These are phyloP conservation scores for Trametes villosa DNA, from an alignment of 768 basidiomycete species.

Conservation along the genomic window DNA sequence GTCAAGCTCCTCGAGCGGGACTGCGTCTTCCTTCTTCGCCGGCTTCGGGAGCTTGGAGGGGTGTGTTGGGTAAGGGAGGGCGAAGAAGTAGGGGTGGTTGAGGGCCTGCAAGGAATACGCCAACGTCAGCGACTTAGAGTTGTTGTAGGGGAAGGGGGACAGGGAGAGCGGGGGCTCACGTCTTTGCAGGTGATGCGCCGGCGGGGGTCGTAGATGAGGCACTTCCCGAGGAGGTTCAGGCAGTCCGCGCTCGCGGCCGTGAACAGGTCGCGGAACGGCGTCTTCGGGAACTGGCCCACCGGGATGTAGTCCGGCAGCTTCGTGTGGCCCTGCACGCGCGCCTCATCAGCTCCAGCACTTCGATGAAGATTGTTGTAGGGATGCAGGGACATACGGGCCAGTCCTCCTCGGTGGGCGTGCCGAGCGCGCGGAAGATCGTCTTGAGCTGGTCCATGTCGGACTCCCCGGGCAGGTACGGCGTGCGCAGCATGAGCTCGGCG, in stretches of 20 bases:
- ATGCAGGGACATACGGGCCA: slow-evolving; percentile 76
- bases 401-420: slow-evolving; percentile 94
- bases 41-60: slow-evolving; percentile 89
- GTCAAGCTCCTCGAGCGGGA: slow-evolving; percentile 78
- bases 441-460: slow-evolving; percentile 97
- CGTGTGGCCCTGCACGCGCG: slow-evolving; percentile 74
- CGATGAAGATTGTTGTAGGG: background rate
- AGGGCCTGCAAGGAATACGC: slow-evolving; percentile 61
- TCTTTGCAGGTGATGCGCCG: slow-evolving; percentile 80
- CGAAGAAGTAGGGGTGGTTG: slow-evolving; percentile 84
- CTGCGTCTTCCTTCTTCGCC: slow-evolving; percentile 43
- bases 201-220: slow-evolving; percentile 84
- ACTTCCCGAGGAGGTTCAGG: slow-evolving; percentile 78
- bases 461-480: slow-evolving; percentile 94
- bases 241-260: slow-evolving; percentile 88
- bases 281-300: slow-evolving; percentile 84
- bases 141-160: background rate
- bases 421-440: slow-evolving; percentile 91
- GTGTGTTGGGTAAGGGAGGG: slow-evolving; percentile 84
- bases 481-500: slow-evolving; percentile 94
- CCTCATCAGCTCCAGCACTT: background rate
- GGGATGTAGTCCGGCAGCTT: slow-evolving; percentile 89
- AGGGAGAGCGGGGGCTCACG: slow-evolving; percentile 45
- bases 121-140: background rate
- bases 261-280: slow-evolving; percentile 84